A percentile compares a stretch with the other conserved stretches of the same genome.
Conservation (phyloP, 345 rosid genomes). For the Microcos paniculata region DNA sequence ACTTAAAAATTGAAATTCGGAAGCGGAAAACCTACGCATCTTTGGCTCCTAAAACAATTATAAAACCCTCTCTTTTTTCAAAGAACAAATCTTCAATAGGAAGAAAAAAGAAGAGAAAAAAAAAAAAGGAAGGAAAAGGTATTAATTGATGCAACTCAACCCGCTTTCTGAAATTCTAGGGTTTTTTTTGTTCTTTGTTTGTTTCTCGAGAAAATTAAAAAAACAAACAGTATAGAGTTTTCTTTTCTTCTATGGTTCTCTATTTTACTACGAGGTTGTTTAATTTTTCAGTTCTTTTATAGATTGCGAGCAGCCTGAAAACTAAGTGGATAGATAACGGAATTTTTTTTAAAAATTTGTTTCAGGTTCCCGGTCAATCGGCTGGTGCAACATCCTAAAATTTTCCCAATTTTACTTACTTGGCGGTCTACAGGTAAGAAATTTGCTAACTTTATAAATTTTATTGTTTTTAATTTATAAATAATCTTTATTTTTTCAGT, state of each 20-base stretch:
- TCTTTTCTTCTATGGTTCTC: not conserved
- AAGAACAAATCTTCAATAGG: not conserved
- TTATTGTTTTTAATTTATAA: not conserved
- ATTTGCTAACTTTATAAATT: not conserved
- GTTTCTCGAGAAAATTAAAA: constrained; percentile 7
- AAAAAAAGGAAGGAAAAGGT: constrained; percentile 3
- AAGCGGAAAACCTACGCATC: constrained; percentile 21
- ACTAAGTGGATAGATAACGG: not conserved
- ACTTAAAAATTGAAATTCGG: too few relatives aligned
- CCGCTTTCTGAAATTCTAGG: constrained; percentile 10
- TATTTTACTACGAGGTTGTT: not conserved
- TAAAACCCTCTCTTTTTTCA: not conserved
- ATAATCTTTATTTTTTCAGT: not conserved
- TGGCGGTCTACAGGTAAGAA: not conserved
- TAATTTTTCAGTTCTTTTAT: not conserved
- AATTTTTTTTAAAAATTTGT: not conserved
- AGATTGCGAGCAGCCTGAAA: not conserved
- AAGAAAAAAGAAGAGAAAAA: not conserved
- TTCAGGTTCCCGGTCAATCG: not conserved
- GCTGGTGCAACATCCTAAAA: not conserved
- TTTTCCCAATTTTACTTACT: not conserved
- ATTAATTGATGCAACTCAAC: not conserved
- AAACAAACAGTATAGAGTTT: constrained; percentile 21
- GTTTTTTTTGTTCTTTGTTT: constrained; percentile 24
- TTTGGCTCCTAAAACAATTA: too few relatives aligned